Evolutionary conservation across 768 basidiomycete species (phyloP), one percentile per base, ranked within the genome.

Genomic region (Mrakia blollopis): DNA sequence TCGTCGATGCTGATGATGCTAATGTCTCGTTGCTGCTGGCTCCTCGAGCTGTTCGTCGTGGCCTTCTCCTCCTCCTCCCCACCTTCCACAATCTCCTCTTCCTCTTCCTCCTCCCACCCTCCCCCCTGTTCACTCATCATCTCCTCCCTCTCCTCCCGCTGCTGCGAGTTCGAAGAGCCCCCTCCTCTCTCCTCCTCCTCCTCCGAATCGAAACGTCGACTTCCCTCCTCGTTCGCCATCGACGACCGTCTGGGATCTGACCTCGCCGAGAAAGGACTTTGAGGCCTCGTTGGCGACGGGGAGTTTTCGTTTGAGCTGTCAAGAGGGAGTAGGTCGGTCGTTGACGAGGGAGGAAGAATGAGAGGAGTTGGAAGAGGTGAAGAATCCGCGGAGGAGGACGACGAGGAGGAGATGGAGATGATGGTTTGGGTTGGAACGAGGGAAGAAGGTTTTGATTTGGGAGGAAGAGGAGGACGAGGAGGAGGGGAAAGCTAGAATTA

Each of bases 161-260:
- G 39, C 65, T 68, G 65, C 65, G 39, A 68, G 65, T 25, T 68
- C 65, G 32, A 68, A 68, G 35, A 68, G 35, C 8, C 65, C 65
- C 13, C 65, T 16, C 65, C 65, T 68, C 35, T 41, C 65, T 41
- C 18, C 65, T 44, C 39, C 65, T 35, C 18, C 65, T 68, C 65
- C 37, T 68, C 35, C 65, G 25, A 41, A 68, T 39, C 35, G 65
- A 39, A 68, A 68, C 37, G 65, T 39, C 18, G 65, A 68, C 35
- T 35, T 39, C 7, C 18, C 35, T 35, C 35, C 35, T 25, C 35
- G 65, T 39, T 41, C 39, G 9, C 25, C 39, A 10, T 21, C 35
- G 35, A n/a, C 37, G 65, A 10, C 37, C 16, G 21, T 39, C 30
- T 3, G 30, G 37, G 35, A n/a, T 13, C 35, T n/a, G 39, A 11